Conservation (phyloP, 306 rosid genomes). For the Vigna trinervia region DNA sequence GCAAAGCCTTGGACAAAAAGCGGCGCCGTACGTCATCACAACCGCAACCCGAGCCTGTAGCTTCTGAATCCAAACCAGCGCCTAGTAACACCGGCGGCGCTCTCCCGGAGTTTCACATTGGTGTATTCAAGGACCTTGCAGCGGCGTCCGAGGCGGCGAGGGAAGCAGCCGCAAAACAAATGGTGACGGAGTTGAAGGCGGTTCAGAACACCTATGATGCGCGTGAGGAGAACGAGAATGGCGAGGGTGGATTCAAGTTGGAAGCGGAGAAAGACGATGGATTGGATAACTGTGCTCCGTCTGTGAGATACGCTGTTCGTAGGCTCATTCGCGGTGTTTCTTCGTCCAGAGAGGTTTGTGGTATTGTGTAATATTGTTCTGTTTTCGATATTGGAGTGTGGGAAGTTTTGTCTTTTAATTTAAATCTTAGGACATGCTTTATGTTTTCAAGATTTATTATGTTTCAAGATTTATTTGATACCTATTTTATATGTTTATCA, state of each 20-base stretch:
- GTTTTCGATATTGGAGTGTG: background rate
- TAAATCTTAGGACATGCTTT: background rate
- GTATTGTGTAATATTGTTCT: background rate
- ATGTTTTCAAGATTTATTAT: background rate
- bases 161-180: conserved; percentile 64
- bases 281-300: conserved; percentile 88
- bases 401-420: background rate
- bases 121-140: conserved; percentile 89
- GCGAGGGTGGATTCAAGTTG: conserved; percentile 70
- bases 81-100: conserved; percentile 37
- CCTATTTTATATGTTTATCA: background rate
- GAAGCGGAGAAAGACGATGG: conserved; percentile 97
- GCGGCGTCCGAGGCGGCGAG: conserved; percentile 56
- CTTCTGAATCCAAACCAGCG: conserved; percentile 35
- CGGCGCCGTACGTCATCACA: conserved; percentile 40
- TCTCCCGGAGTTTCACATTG: conserved; percentile 84
- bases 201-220: conserved; percentile 78
- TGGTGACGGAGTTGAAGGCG: conserved; percentile 75
- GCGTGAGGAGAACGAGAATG: conserved; percentile 61
- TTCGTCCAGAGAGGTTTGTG: conserved; percentile 85
- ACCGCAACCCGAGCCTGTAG: background rate
- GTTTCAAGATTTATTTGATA: background rate
- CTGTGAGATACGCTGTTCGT: conserved; percentile 90
- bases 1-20: conserved; percentile 71
- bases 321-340: conserved; percentile 94